Evolutionary conservation across 192 early-diverging fungal genomes (phyloP), one percentile per base, ranked within the genome.

Genomic region (Funneliformis mosseae): DNA sequence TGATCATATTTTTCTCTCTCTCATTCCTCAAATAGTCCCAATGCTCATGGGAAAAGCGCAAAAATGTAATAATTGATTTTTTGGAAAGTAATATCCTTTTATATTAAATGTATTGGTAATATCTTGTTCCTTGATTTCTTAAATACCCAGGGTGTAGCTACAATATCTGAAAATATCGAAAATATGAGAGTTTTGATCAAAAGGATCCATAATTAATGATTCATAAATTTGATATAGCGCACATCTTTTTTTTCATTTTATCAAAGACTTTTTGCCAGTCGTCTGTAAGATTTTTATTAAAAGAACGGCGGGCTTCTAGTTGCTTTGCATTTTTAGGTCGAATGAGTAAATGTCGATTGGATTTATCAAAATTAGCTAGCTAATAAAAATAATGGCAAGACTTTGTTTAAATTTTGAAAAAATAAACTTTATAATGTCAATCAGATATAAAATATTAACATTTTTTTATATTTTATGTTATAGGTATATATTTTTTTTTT

Each of bases 201-300:
- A 10, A 62, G 21, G 8, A 1, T 16, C 12, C 48, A 39, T 67
- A 45, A 5, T 28, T 2, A 8, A 68, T 55, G 11, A 8, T 62
- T 38, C 1, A 25, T 68, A 18, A 50, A 43, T 14, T 38, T 14
- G 28, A 39, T 8, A 7, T 33, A 18, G 41, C 78, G 9, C n/a
- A 79, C 78, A 79, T 72, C 68, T 69, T 33, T 43, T 79, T 66
- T 61, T 79, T 79, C 48, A 79, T 79, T 60, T 79, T 68, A 9
- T 79, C 68, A 0, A 7, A 25, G 6, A 71, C 11, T 63, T 28
- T 16, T n/a, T 25, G 14, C 78, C 78, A 79, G 43, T 66, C 4
- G 8, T 16, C 67, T 21, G 12, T 16, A 45, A 79, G 18, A 42
- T 33, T 46, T 68, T 79, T 79, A 69, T 79, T 79, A 43, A 69